Evolutionary conservation across 257 asterid genomes (phyloP).

Genomic region (Nicotiana noctiflora): DNA sequence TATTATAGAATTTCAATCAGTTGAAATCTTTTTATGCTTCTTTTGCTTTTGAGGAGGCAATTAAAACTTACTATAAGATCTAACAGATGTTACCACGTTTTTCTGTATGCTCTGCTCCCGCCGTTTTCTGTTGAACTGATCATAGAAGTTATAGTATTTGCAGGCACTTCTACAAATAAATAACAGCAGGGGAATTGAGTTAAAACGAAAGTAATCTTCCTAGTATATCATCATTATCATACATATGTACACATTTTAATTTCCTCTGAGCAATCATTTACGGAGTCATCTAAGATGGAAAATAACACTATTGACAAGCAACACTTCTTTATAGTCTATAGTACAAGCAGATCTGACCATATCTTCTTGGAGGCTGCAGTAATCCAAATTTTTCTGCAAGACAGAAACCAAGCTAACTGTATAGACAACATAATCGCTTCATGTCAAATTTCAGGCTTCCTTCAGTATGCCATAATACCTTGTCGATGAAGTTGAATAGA

Average conservation of each 20-base stretch:
- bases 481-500: background rate
- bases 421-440: background rate
- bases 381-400: background rate
- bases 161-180: background rate
- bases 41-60: too few relatives aligned
- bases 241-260: background rate
- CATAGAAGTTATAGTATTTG: background rate
- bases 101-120: too few relatives aligned
- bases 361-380: background rate
- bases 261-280: background rate
- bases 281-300: background rate
- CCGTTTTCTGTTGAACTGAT: too few relatives aligned
- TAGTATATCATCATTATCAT: background rate
- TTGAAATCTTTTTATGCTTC: too few relatives aligned
- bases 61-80: too few relatives aligned
- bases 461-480: background rate
- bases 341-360: background rate
- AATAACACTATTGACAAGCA: background rate
- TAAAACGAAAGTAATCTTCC: background rate
- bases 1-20: background rate
- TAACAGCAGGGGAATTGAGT: background rate
- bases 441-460: background rate
- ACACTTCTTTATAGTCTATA: background rate
- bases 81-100: too few relatives aligned
- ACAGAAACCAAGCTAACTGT: background rate